phyloP scores from a whole-genome alignment of 192 early-diverging fungal genomes.

The Coemansia sp. region DNA sequence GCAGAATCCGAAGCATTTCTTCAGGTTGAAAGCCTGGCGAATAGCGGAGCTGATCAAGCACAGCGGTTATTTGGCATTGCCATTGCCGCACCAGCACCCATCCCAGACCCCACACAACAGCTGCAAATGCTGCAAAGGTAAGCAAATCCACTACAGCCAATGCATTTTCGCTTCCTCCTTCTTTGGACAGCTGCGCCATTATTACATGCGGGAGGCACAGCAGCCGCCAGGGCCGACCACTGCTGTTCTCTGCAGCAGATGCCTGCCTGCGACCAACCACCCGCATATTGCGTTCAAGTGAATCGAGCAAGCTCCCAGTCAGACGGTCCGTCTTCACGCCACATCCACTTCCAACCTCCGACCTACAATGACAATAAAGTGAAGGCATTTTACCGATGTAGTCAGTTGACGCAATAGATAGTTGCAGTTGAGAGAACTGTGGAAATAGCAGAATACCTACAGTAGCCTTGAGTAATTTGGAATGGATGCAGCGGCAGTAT shows the following conservation, averaged over 20 bases:
- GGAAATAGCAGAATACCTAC: neutral
- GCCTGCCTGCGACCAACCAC: neutral
- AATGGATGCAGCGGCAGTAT: neutral
- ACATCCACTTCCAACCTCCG: constrained; percentile 16
- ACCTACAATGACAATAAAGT: constrained; percentile 3
- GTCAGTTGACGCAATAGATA: neutral
- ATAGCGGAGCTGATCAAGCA: too few relatives aligned
- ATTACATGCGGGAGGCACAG: neutral
- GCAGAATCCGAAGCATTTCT: too few relatives aligned
- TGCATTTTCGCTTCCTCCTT: neutral
- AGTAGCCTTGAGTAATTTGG: constrained; percentile 29
- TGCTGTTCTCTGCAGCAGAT: neutral
- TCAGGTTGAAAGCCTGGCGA: too few relatives aligned
- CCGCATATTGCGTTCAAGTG: constrained; percentile 3
- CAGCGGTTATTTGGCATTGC: neutral
- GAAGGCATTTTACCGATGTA: neutral
- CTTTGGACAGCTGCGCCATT: neutral
- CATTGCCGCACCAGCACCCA: constrained; percentile 26
- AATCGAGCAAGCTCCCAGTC: constrained; percentile 20
- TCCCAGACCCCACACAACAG: constrained; percentile 22
- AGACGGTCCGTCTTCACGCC: constrained; percentile 15
- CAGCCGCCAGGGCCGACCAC: neutral
- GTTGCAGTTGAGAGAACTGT: neutral
- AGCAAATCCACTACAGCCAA: neutral
- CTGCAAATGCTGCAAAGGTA: constrained; percentile 15